phyloP scores from a whole-genome alignment of 495 filamentous ascomycete species.

The Cetradonia linearis region DNA sequence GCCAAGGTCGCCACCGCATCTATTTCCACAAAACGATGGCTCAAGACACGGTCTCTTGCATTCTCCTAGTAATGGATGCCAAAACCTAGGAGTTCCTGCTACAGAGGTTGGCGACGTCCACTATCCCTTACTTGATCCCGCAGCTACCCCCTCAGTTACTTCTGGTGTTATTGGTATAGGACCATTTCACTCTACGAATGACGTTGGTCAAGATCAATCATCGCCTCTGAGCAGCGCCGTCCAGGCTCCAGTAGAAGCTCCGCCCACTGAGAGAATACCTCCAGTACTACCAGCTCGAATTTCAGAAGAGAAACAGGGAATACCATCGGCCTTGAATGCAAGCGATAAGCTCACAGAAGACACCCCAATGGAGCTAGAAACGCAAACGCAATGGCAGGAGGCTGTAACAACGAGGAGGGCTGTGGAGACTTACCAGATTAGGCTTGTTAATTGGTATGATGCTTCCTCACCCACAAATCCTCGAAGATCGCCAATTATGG shows the following conservation, averaged over 20 bases:
- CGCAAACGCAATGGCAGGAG: conserved; percentile 32
- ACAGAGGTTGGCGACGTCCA: not conserved
- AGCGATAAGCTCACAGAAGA: not conserved
- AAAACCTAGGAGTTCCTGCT: not conserved
- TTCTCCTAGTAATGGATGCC: not conserved
- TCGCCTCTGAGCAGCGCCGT: not conserved
- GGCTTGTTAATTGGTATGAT: conserved; percentile 56
- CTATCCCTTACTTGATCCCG: not conserved
- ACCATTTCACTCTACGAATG: not conserved
- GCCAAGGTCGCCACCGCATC: not conserved
- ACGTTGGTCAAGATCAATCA: not conserved
- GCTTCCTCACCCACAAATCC: conserved; percentile 31
- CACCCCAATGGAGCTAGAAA: not conserved
- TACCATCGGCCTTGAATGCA: not conserved
- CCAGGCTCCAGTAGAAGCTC: not conserved
- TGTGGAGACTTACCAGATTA: conserved; percentile 60
- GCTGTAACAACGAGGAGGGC: conserved; percentile 36
- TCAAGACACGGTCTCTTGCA: not conserved
- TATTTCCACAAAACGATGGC: not conserved
- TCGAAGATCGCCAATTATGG: conserved; percentile 63
- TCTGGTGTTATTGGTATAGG: not conserved
- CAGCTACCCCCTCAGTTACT: not conserved
- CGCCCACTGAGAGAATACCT: not conserved
- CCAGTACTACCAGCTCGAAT: not conserved
- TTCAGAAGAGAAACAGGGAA: not conserved